A percentile compares a stretch with the other conserved stretches of the same genome.
phyloP scores from a whole-genome alignment of 352 stramenopile genomes.

The Phytopythium kandeliae region DNA sequence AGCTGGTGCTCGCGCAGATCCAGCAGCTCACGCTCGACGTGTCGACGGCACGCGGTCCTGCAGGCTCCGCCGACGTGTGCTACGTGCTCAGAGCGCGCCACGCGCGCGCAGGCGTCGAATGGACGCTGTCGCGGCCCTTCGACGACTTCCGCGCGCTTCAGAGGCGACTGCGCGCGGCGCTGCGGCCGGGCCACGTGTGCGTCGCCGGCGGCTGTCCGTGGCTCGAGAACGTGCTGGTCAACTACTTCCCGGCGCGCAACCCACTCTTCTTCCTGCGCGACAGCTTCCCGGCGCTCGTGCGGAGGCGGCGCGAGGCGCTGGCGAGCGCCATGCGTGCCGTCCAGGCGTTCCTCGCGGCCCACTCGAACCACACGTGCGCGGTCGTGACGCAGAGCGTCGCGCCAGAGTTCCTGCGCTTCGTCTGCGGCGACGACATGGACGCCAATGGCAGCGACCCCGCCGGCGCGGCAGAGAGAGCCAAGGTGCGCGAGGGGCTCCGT shows the following conservation, averaged over 20 bases:
- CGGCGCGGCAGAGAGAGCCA: neutral
- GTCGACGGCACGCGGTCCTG: neutral
- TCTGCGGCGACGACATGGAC: constrained; percentile 17
- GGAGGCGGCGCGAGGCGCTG: constrained; percentile 20
- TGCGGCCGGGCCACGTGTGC: constrained; percentile 45
- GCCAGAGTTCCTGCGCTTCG: constrained; percentile 25
- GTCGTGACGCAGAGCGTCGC: constrained; percentile 19
- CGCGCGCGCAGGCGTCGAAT: constrained; percentile 16
- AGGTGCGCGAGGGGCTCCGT: constrained; percentile 1
- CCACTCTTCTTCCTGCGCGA: constrained; percentile 13
- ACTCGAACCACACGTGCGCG: constrained; percentile 27
- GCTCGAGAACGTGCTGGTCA: constrained; percentile 34
- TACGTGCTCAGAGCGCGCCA: constrained; percentile 36
- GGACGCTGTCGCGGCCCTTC: constrained; percentile 25
- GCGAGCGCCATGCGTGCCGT: constrained; percentile 22
- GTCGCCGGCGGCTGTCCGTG: constrained; percentile 31
- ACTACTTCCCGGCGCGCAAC: constrained; percentile 23
- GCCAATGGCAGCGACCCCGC: constrained; percentile 7
- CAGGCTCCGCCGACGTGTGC: constrained; percentile 17
- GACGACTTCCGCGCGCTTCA: constrained; percentile 38
- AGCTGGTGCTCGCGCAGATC: constrained; percentile 13
- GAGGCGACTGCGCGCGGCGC: constrained; percentile 8
- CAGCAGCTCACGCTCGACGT: constrained; percentile 14
- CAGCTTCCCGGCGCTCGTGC: constrained; percentile 12
- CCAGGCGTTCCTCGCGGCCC: constrained; percentile 27